Conservation (phyloP, 805 yeast species). For the Kuraishia piskuri region DNA sequence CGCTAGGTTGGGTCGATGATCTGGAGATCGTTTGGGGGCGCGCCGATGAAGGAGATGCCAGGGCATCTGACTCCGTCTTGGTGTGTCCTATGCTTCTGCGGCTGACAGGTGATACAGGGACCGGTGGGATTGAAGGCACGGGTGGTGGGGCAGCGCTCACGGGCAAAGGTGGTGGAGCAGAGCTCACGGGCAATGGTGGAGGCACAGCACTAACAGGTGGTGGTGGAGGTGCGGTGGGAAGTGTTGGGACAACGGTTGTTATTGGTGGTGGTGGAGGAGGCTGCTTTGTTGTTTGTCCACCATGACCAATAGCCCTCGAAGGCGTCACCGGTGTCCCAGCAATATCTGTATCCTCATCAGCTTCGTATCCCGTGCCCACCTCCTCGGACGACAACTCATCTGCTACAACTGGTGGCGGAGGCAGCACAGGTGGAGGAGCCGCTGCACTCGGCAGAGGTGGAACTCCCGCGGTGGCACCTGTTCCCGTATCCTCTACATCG, state of each 20-base stretch:
- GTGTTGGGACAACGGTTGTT: too few species aligned
- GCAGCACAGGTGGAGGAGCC: slow-evolving; percentile 2
- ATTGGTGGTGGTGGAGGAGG: slow-evolving; percentile 6
- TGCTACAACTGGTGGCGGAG: slow-evolving; percentile 9
- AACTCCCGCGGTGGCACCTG: neutral
- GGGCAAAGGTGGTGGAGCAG: slow-evolving; percentile 13
- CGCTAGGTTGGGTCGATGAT: slow-evolving; percentile 10
- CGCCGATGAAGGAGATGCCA: neutral
- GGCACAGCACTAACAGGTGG: slow-evolving; percentile 12
- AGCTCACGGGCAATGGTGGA: slow-evolving; percentile 1
- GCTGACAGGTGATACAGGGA: neutral
- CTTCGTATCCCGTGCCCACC: slow-evolving; percentile 57
- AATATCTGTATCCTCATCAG: slow-evolving; percentile 46
- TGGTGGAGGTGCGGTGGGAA: slow-evolving; percentile 13
- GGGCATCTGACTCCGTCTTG: neutral
- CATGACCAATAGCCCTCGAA: neutral
- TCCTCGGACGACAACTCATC: slow-evolving; percentile 16
- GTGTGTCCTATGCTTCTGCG: neutral
- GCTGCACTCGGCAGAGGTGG: neutral
- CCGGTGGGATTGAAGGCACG: slow-evolving; percentile 5
- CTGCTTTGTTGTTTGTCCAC: neutral
- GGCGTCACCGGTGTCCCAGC: slow-evolving; percentile 12
- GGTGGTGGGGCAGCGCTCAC: slow-evolving; percentile 11
- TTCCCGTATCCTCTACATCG: neutral
- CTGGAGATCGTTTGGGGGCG: neutral